phyloP scores from a whole-genome alignment of 257 asterid genomes.

The Solanum neorickii region DNA sequence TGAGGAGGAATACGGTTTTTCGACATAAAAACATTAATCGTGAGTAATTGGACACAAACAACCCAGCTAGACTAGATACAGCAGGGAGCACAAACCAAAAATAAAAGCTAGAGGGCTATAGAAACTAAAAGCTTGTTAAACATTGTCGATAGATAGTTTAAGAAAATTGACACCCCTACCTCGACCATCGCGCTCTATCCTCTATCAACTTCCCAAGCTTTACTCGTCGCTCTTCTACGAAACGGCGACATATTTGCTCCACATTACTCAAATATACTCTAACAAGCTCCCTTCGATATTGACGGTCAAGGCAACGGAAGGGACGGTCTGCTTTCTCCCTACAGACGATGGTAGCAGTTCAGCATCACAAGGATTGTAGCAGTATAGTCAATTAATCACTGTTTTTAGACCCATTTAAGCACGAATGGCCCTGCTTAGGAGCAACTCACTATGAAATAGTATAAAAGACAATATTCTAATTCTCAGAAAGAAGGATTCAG shows the following conservation, averaged over 20 bases:
- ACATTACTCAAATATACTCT: slow-evolving; percentile 32
- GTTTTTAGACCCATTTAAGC: background rate
- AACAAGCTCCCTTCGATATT: slow-evolving; percentile 64
- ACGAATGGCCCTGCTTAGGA: background rate
- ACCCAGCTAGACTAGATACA: background rate
- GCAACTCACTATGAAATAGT: background rate
- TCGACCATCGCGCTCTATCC: slow-evolving; percentile 30
- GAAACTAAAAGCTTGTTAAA: background rate
- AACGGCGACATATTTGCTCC: slow-evolving; percentile 21
- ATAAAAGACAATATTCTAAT: background rate
- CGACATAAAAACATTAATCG: background rate
- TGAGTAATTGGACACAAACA: background rate
- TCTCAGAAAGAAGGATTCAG: background rate
- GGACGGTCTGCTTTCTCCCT: slow-evolving; percentile 70
- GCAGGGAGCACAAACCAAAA: background rate
- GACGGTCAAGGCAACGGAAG: slow-evolving; percentile 70
- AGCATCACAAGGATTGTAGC: background rate
- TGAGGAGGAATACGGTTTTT: background rate
- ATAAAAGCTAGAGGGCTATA: background rate
- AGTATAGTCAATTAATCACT: background rate
- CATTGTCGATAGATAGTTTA: background rate
- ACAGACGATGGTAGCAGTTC: slow-evolving; percentile 2
- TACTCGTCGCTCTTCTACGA: slow-evolving; percentile 15
- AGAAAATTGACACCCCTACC: slow-evolving; percentile 4
- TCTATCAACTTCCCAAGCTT: slow-evolving; percentile 24